phyloP scores from a whole-genome alignment of 2,329 filamentous ascomycete species.

The Lizonia empirigonia region DNA sequence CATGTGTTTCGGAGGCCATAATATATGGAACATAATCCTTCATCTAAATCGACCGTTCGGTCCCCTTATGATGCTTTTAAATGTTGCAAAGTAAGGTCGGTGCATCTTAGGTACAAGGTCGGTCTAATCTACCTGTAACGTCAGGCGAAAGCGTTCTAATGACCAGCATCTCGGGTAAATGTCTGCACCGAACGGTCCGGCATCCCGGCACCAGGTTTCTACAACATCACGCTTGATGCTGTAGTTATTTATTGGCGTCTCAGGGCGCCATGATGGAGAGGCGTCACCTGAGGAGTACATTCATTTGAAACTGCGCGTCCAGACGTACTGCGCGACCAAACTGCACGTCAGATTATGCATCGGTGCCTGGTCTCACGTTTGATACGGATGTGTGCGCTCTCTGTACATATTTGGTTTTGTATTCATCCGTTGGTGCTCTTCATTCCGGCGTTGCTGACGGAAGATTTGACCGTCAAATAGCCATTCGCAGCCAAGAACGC shows the following conservation, averaged over 20 bases:
- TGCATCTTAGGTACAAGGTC: not conserved
- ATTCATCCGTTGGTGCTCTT: not conserved
- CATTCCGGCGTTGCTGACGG: constrained; percentile 7
- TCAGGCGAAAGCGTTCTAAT: constrained; percentile 2
- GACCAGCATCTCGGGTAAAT: constrained; percentile 11
- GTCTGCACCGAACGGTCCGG: constrained; percentile 7
- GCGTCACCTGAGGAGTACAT: not conserved
- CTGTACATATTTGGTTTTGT: too few species aligned
- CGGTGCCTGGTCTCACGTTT: too few species aligned
- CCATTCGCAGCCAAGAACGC: constrained; percentile 2
- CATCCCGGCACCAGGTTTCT: constrained; percentile 1
- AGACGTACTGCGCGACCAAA: not conserved
- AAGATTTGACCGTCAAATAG: constrained; percentile 8
- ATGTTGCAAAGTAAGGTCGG: constrained; percentile 11
- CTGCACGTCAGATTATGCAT: too few species aligned
- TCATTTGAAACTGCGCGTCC: too few species aligned
- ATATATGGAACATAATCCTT: constrained; percentile 7
- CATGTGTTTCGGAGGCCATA: not conserved
- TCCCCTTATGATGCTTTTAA: not conserved
- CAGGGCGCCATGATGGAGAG: not conserved
- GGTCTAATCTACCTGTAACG: constrained; percentile 12
- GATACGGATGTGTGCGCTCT: too few species aligned
- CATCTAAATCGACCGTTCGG: constrained; percentile 4
- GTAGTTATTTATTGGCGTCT: not conserved
- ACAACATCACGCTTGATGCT: not conserved